Conservation (phyloP, 176 grass and related monocot species). For the Carex scoparia region DNA sequence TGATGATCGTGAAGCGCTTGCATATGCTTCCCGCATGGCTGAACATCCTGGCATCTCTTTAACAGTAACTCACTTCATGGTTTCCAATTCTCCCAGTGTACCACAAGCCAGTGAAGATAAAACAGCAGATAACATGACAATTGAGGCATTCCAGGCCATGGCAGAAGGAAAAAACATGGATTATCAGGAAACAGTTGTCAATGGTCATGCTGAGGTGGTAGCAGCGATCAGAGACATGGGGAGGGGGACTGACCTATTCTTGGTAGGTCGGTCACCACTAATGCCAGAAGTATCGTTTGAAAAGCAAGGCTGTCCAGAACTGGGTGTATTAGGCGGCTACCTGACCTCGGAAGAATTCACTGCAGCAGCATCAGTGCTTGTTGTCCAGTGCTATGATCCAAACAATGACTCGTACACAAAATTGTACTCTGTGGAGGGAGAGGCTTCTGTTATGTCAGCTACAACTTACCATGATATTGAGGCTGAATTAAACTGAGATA, state of each 20-base stretch:
- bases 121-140: neutral
- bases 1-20: slow-evolving; percentile 14
- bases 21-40: slow-evolving; percentile 12
- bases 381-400: slow-evolving; percentile 11
- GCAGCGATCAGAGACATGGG: neutral
- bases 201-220: neutral
- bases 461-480: neutral
- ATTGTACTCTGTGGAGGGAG: neutral
- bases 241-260: neutral
- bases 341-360: slow-evolving; percentile 19
- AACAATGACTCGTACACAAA: neutral
- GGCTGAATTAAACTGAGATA: slow-evolving; percentile 2
- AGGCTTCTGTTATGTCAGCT: neutral
- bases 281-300: neutral
- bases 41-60: slow-evolving; percentile 18
- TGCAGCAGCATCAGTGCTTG: neutral
- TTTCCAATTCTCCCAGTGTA: neutral
- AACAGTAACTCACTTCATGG: neutral
- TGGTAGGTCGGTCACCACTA: neutral
- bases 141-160: slow-evolving; percentile 1
- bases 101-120: neutral
- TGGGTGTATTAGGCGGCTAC: slow-evolving; percentile 8
- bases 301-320: slow-evolving; percentile 1
- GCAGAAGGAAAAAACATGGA: neutral
- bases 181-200: neutral